Evolutionary conservation across 495 filamentous ascomycete species (phyloP), one percentile per base, ranked within the genome.

Genomic region (Schizothecium vesticola): DNA sequence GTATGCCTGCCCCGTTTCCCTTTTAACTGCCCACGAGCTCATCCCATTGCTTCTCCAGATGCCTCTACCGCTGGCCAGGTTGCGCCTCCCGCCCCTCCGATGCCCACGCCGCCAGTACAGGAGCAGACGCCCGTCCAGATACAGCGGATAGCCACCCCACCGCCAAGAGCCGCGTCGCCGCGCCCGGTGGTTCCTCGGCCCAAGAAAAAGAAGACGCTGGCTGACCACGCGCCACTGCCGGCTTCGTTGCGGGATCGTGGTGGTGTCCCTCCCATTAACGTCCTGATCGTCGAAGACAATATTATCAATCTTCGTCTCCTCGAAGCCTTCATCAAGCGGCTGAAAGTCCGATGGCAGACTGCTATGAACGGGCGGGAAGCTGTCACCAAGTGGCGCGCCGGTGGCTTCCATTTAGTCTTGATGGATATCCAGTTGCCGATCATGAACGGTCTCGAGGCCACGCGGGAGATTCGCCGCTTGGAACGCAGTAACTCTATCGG

Each of bases 391-490:
- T 99, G 95, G 95, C 87, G 91, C 16, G 83, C 87, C 16, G 95
- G 95, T 31, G 95, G 95, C n/a, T 99, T 97, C 74, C 95, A 99
- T 80, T 80, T 99, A 69, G 95, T 99, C 28, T 80, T 99, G 65
- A 99, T 99, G 95, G 95, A 99, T 77, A 98, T 99, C 72, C 95
- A 99, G 74, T 82, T 99, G 64, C 95, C 95, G 1, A 91, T 98
- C 67, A 99, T 99, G 95, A 97, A 89, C 72, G 95, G 95, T 1
- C 78, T 99, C 65, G 92, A 97, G 64, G 95, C 95, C n/a, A 98
- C 95, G 0, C 93, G 93, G 71, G 95, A 99, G 81, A 99, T 99
- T 61, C 85, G 95, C 68, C 82, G 96, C 64, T 79, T 99, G 57
- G 95, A 99, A 78, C 85, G 91, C 51, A 84, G 94, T 57, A 98